Evolutionary conservation across 2,329 filamentous ascomycete species (phyloP).

Genomic region (Raffaelea deltoideospora): DNA sequence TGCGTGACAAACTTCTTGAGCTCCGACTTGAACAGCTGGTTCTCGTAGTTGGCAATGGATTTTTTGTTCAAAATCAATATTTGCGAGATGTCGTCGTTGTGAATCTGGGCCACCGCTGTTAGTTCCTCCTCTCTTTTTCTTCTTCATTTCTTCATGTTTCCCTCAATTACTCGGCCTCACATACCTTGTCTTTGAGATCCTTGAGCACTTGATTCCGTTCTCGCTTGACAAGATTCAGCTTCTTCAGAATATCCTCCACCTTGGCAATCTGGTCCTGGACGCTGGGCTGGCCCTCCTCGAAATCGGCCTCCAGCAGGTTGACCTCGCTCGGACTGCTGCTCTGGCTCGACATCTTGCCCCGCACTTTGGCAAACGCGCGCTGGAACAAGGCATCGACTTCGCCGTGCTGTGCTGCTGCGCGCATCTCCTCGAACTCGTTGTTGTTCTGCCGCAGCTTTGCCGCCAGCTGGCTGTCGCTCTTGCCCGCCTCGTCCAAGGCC

Average conservation of each 20-base stretch:
- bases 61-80: constrained; percentile 98
- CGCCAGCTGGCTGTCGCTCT: constrained; percentile 73
- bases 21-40: constrained; percentile 83
- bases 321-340: constrained; percentile 52
- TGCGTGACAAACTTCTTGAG: constrained; percentile 95
- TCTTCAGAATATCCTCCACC: constrained; percentile 83
- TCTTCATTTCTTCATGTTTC: neutral
- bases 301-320: constrained; percentile 82
- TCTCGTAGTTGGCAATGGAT: constrained; percentile 81
- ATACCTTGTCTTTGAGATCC: constrained; percentile 91
- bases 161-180: neutral
- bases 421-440: constrained; percentile 87
- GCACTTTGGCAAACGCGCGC: constrained; percentile 65
- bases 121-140: neutral
- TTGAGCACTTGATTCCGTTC: constrained; percentile 87
- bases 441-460: constrained; percentile 76
- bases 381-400: constrained; percentile 85
- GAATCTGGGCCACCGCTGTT: constrained; percentile 42
- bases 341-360: constrained; percentile 46
- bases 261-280: constrained; percentile 79
- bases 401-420: constrained; percentile 69
- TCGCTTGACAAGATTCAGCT: constrained; percentile 79
- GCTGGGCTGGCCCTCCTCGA: constrained; percentile 63
- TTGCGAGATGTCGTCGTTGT: constrained; percentile 93
- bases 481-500: constrained; percentile 75